phyloP scores from a whole-genome alignment of 495 filamentous ascomycete genomes.

The Neurospora terricola region DNA sequence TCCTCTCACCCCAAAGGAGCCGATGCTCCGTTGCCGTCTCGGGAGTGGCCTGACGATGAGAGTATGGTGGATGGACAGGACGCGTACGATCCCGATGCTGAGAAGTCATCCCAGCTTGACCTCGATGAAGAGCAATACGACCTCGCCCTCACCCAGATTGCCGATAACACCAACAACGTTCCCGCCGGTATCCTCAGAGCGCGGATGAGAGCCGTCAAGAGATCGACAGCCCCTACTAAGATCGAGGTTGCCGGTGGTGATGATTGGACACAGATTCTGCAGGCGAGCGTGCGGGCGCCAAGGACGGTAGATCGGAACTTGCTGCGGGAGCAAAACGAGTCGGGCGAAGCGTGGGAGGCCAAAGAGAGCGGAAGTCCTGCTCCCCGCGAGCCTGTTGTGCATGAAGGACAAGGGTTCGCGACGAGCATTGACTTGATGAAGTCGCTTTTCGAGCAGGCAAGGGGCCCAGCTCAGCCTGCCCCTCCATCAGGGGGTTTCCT shows the following conservation, averaged over 20 bases:
- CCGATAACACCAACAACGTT: conserved; percentile 30
- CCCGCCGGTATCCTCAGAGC: conserved; percentile 46
- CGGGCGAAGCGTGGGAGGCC: conserved; percentile 26
- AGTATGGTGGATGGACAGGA: conserved; percentile 57
- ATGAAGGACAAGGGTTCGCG: conserved; percentile 51
- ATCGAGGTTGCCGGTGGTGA: conserved; percentile 45
- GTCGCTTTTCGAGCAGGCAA: conserved; percentile 65
- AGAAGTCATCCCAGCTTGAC: conserved; percentile 19
- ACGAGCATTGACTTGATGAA: conserved; percentile 89
- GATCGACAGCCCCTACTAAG: conserved; percentile 49
- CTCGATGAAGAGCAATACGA: conserved; percentile 37
- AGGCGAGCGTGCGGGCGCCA: conserved; percentile 81
- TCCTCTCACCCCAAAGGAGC: conserved; percentile 79
- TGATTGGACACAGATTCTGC: conserved; percentile 87
- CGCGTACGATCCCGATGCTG: conserved; percentile 31
- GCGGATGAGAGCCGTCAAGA: conserved; percentile 45
- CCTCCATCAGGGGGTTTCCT: conserved; percentile 33
- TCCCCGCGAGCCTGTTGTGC: conserved; percentile 25
- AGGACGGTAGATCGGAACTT: conserved; percentile 63
- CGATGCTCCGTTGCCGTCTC: conserved; percentile 51
- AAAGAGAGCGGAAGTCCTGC: conserved; percentile 26
- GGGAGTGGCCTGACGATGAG: conserved; percentile 48
- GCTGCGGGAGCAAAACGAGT: conserved; percentile 39
- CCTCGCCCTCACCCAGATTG: conserved; percentile 23
- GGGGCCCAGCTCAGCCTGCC: conserved; percentile 32